Base-by-base conservation (phyloP, 768 basidiomycete species). In the Kwoniella dendrophila region DNA sequence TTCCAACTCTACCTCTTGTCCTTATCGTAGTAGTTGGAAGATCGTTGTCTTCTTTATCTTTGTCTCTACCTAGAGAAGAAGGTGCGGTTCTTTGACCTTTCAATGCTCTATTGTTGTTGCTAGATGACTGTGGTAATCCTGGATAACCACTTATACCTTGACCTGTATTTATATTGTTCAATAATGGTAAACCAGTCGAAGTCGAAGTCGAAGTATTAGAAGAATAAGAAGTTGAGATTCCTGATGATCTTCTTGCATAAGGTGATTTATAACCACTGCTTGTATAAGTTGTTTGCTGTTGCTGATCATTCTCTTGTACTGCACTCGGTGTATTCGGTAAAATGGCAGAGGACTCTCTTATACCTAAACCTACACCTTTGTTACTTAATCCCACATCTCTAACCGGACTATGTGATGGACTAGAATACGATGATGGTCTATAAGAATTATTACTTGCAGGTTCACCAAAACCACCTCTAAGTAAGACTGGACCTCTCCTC, bases 381-480 rank as follows among this genome's bases (percentile, higher is more conserved):
- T 22, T 38, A 18, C 29, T 22, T 1, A 33, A 32, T 20, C 26
- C 18, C 22, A 62, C 11, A 22, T 62, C 60, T 22, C 60, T 24
- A 5, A 47, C 45, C 5, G 60, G 60, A 48, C 53, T 55, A 27
- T 62, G 60, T n/a, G 60, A 62, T 14, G 60, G 60, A 27, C 51
- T 61, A 2, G 60, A 62, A 45, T 45, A 11, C 3, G 44, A n/a
- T 18, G 59, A 60, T 3, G 36, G 24, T 36, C 51, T 24, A 18
- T 41, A 8, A 33, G 30, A 33, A 6, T 4, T 12, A 3, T 14
- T 14, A 4, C 44, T 24, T 27, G 33, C 22, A 6, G 56, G 54
- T 26, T 69, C 66, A 3, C 67, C 71, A 36, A 75, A 75, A 3
- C 73, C 73, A n/a, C 73, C 73, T 16, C 73, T 63, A 3, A 75